A percentile compares a stretch with the other conserved stretches of the same genome.
Conservation (phyloP, 768 basidiomycete genomes). For the Phlebiopsis gigantea region DNA sequence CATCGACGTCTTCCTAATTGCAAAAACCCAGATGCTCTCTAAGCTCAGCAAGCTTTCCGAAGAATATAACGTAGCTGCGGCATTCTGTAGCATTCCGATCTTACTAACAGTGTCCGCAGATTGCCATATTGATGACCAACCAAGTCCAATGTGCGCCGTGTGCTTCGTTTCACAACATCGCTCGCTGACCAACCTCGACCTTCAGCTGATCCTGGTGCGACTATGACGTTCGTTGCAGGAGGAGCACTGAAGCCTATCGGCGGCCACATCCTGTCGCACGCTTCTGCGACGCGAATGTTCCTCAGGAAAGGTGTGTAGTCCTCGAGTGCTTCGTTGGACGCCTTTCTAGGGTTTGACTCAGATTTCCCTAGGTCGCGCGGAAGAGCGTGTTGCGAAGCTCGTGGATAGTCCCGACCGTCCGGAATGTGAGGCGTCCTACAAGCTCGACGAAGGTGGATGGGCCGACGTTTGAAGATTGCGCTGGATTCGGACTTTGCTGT, state of each 20-base stretch:
- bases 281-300: slow-evolving; percentile 84
- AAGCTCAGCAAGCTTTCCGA: slow-evolving; percentile 89
- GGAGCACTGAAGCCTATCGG: slow-evolving; percentile 90
- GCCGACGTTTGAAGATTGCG: slow-evolving; percentile 48
- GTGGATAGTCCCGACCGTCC: slow-evolving; percentile 88
- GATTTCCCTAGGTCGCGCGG: slow-evolving; percentile 65
- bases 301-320: slow-evolving; percentile 68
- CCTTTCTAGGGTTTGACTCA: not conserved
- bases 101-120: slow-evolving; percentile 34
- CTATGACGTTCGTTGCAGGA: slow-evolving; percentile 92
- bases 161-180: not conserved
- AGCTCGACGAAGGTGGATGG: slow-evolving; percentile 89
- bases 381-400: slow-evolving; percentile 86
- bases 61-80: slow-evolving; percentile 69
- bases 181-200: not conserved
- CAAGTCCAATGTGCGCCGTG: slow-evolving; percentile 77
- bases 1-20: not conserved
- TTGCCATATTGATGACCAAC: slow-evolving; percentile 85
- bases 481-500: not conserved
- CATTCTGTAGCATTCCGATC: not conserved
- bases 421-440: slow-evolving; percentile 89
- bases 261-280: slow-evolving; percentile 82
- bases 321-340: not conserved
- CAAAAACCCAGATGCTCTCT: slow-evolving; percentile 68
- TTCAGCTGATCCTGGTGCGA: slow-evolving; percentile 89